phyloP scores from a whole-genome alignment of 768 basidiomycete species.

The Lactarius indigo region DNA sequence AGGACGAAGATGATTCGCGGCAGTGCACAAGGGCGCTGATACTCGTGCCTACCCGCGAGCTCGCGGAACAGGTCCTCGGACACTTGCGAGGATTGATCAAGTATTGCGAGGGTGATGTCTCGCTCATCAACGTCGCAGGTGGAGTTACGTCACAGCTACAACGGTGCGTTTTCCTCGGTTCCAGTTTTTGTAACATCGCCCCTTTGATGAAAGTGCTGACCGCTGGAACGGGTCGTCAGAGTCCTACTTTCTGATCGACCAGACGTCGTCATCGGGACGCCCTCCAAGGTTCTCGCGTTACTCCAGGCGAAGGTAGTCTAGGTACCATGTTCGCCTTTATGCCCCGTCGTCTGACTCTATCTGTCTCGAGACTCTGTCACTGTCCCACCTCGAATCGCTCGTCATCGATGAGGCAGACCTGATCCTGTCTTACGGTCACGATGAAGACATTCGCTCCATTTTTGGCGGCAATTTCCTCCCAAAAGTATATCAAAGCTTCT shows the following conservation, averaged over 20 bases:
- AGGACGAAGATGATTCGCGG: slow-evolving; percentile 27
- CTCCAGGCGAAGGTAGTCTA: slow-evolving; percentile 61
- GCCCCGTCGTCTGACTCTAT: slow-evolving; percentile 1
- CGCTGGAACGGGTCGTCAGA: slow-evolving; percentile 31
- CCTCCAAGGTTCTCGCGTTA: slow-evolving; percentile 62
- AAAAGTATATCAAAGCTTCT: slow-evolving; percentile 83
- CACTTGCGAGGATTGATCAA: slow-evolving; percentile 61
- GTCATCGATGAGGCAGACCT: slow-evolving; percentile 98
- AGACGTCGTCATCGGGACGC: slow-evolving; percentile 77
- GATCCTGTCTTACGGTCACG: slow-evolving; percentile 94
- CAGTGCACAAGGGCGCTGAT: slow-evolving; percentile 72
- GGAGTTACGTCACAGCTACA: slow-evolving; percentile 70
- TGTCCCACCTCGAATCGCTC: slow-evolving; percentile 72
- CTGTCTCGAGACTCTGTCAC: slow-evolving; percentile 52
- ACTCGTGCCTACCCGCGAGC: slow-evolving; percentile 87
- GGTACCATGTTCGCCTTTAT: neutral
- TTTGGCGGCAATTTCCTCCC: slow-evolving; percentile 69
- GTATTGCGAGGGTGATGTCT: slow-evolving; percentile 78
- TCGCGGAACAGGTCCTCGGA: slow-evolving; percentile 83
- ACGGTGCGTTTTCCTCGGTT: slow-evolving; percentile 43
- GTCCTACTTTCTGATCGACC: slow-evolving; percentile 63
- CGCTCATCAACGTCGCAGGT: slow-evolving; percentile 70
- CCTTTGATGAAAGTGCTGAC: neutral
- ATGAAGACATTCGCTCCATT: slow-evolving; percentile 77
- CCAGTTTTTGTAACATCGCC: neutral